phyloP scores from a whole-genome alignment of 306 rosid genomes.

The Trifolium fragiferum region DNA sequence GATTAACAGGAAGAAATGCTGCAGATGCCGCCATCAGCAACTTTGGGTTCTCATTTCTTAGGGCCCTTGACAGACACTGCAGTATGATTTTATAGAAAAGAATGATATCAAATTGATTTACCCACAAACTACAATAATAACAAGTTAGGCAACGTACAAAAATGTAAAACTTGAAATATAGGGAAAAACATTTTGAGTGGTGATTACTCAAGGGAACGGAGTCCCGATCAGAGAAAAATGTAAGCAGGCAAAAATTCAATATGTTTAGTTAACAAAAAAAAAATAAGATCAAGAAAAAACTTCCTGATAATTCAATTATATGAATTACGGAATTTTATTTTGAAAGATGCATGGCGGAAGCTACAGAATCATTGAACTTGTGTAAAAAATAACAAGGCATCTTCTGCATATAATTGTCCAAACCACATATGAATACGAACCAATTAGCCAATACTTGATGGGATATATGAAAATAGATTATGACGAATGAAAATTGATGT shows the following conservation, averaged over 20 bases:
- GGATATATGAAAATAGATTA: not conserved
- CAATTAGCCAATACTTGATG: slow-evolving; percentile 1
- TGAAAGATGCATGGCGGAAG: slow-evolving; percentile 8
- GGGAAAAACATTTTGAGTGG: slow-evolving; percentile 18
- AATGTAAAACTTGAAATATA: slow-evolving; percentile 12
- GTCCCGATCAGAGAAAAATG: slow-evolving; percentile 21
- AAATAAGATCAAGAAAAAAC: not conserved
- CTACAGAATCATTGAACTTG: not conserved
- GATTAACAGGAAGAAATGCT: slow-evolving; percentile 73
- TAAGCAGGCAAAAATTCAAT: not conserved
- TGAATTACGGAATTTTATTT: not conserved
- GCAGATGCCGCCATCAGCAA: slow-evolving; percentile 94
- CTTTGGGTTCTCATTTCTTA: slow-evolving; percentile 81
- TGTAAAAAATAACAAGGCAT: not conserved
- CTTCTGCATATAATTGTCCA: slow-evolving; percentile 5
- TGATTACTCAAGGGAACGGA: not conserved
- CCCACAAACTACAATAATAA: slow-evolving; percentile 19
- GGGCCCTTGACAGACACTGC: slow-evolving; percentile 90
- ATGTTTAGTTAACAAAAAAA: not conserved
- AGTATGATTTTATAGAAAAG: slow-evolving; percentile 33
- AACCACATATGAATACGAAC: not conserved
- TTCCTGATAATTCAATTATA: slow-evolving; percentile 11
- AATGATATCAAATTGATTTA: slow-evolving; percentile 32
- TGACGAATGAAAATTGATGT: not conserved
- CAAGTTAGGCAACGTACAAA: slow-evolving; percentile 20